Evolutionary conservation across 768 basidiomycete species (phyloP), one percentile per base, ranked within the genome.

Genomic region (Nidularia pulvinata): DNA sequence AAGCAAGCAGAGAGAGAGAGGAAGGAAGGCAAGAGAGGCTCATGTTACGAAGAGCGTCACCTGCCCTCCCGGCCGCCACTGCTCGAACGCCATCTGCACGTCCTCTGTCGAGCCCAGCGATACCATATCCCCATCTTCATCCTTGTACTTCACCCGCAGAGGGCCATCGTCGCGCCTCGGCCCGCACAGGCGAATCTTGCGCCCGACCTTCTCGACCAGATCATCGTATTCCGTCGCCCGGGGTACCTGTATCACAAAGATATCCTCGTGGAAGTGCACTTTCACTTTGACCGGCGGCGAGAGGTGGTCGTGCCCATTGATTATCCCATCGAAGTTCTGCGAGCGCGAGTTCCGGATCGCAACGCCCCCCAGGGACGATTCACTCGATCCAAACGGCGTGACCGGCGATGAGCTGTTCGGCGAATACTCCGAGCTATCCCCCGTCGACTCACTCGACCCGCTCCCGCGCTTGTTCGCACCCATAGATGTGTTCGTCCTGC

Each of bases 231-330:
- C 85, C 34, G 91, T 92, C 56, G 77, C 71, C 56, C 88, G 81
- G 43, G 91, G 82, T 25, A 96, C 93, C 69, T 93, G 90, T 54
- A 98, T 91, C 57, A 96, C 89, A 65, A 98, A 98, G 46, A 97
- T 90, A 66, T 97, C 95, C 61, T 95, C 91, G 62, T 93, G 86
- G 75, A 90, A 98, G 68, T 92, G 91, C 50, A 98, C 93, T 72
- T 96, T 96, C 65, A 98, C 86, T 66, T 95, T 93, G 43, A 98
- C 87, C 9, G 87, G 81, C 4, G 75, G 64, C 33, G 52, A 48
- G 30, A 48, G 30, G 7, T 55, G 43, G 32, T 54, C 55, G 35
- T 66, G 57, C 11, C 56, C 63, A 32, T 61, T 55, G 43, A 49
- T 39, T 14, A 45, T 64, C 54, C 69, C 70, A 43, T 79, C 83